Evolutionary conservation across 2,329 filamentous ascomycete species (phyloP), one percentile per base, ranked within the genome.

Genomic region (Tothia fuscella): DNA sequence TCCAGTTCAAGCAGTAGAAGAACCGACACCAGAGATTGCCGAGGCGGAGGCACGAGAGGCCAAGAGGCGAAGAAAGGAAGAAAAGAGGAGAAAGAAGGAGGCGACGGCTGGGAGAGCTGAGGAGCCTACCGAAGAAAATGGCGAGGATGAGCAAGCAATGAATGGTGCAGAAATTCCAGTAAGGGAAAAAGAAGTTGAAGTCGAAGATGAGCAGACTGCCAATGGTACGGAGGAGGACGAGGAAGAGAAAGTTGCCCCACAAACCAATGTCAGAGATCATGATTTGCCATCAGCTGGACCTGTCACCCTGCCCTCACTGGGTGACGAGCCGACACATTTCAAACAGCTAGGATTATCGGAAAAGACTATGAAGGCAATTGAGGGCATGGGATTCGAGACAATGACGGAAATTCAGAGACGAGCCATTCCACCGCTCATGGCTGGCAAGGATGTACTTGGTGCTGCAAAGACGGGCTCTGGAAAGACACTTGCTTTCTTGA

Each of bases 381-480:
- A 79, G 44, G 84, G 82, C 49, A 96, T 98, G 89, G 83, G 83
- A 12, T 95, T 96, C 58, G 80, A 82, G 55, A 88, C 73, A 36
- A 95, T 98, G 88, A 96, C 91, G 1, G 84, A 91, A 59, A 95
- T 96, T 51, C 91, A 96, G 62, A 75, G 78, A 52, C 74, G 82
- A 56, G 82, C 81, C 10, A 94, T 96, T 43, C 88, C 89, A 4
- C 87, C 88, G 16, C 69, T 93, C 35, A 70, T 96, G 46, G 86
- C 88, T 31, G 91, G 91, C 48, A 80, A 82, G 57, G 89, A 96
- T 65, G 84, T 96, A 17, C 74, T 98, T 33, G 91, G 91, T 53
- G 89, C 89, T 24, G 91, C 91, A 38, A 96, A 96, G 71, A 95
- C 88, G 3, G 88, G 88, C 32, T 93, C 85, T 17, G 91, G 91